These are phyloP conservation scores for Endoconidiophora polonica DNA, from an alignment of 2,329 filamentous ascomycete genomes.

Conservation along the genomic window DNA sequence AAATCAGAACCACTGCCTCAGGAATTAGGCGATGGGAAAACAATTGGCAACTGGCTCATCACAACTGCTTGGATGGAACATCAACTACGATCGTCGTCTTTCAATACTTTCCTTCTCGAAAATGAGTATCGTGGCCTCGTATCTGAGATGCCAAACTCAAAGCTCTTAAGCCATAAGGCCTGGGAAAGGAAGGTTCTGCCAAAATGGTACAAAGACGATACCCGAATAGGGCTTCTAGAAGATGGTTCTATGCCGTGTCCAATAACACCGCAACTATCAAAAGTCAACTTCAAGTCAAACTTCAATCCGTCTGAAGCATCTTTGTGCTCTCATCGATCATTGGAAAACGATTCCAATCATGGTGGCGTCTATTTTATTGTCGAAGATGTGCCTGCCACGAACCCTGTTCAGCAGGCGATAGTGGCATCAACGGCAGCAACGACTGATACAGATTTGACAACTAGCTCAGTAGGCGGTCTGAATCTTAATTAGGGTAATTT, in stretches of 20 bases:
- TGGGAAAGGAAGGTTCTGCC: slow-evolving; percentile 28
- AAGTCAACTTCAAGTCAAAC: no score
- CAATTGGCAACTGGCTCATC: slow-evolving; percentile 4
- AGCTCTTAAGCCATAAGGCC: slow-evolving; percentile 11
- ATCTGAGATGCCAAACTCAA: not conserved
- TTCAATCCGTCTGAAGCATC: no score
- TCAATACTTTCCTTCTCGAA: slow-evolving; percentile 4
- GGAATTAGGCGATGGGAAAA: not conserved
- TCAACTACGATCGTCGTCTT: slow-evolving; percentile 4
- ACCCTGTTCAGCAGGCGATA: no score
- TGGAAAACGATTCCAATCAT: not conserved
- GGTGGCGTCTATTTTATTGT: not conserved
- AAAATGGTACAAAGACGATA: slow-evolving; percentile 25
- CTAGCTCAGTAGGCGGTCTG: no score
- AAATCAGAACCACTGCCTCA: not conserved
- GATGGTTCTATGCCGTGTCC: not conserved
- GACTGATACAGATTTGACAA: no score
- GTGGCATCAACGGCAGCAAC: no score
- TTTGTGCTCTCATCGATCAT: not conserved
- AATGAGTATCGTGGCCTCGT: not conserved
- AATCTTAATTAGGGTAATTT: no score
- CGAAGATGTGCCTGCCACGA: no score
- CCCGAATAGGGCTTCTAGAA: slow-evolving; percentile 10
- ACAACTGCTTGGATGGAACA: slow-evolving; percentile 4
- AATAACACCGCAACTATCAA: no score